Conservation (phyloP, 2,329 filamentous ascomycete species). For the Calonectria fujianensis region DNA sequence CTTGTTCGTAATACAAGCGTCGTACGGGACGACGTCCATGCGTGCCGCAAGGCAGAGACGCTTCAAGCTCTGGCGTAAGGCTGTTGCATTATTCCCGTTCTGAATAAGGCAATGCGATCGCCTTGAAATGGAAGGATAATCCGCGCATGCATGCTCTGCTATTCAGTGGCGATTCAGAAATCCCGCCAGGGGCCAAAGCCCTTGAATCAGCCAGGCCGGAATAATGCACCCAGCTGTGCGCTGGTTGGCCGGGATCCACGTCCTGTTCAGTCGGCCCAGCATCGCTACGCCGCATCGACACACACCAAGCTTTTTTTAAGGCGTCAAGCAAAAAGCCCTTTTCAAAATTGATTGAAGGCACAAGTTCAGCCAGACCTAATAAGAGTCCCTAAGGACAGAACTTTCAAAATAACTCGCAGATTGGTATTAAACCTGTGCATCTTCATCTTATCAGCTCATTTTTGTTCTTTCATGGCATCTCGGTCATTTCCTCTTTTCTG, state of each 20-base stretch:
- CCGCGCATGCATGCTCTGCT: neutral
- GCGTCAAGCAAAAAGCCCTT: neutral
- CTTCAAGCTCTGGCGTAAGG: neutral
- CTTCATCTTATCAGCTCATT: neutral
- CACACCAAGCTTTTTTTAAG: neutral
- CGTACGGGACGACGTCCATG: neutral
- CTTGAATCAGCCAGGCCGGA: neutral
- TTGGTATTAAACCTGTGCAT: neutral
- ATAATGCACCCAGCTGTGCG: neutral
- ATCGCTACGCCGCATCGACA: neutral
- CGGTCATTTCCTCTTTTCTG: neutral
- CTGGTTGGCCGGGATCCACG: neutral
- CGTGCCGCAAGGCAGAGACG: neutral
- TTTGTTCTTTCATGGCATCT: neutral
- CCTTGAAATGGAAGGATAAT: neutral
- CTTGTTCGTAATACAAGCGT: too few species aligned
- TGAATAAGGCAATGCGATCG: neutral
- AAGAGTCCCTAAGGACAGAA: fast-evolving
- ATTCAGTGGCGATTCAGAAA: neutral
- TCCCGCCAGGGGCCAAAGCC: neutral
- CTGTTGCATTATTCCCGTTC: neutral
- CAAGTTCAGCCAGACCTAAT: neutral
- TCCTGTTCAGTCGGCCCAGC: neutral
- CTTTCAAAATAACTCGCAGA: neutral
- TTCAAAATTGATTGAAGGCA: neutral